A percentile compares a stretch with the other conserved stretches of the same genome.
phyloP scores from a whole-genome alignment of 306 rosid species.

The Potentilla sterilis region DNA sequence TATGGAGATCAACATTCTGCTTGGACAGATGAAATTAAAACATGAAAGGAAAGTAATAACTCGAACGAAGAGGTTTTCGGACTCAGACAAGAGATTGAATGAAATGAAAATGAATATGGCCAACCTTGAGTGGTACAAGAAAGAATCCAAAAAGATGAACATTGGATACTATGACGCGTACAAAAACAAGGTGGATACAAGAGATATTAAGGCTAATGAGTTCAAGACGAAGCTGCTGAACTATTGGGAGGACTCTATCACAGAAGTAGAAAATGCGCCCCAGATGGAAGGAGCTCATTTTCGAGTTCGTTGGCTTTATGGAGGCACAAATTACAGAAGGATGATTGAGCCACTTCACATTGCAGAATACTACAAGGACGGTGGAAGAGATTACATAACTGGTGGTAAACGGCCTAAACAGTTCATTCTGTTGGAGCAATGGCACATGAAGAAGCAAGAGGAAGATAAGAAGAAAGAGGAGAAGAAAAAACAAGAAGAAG shows the following conservation, averaged over 20 bases:
- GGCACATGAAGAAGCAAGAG: constrained; percentile 23
- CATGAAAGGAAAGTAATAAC: too few species aligned
- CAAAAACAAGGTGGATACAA: not conserved
- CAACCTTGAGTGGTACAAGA: constrained; percentile 61
- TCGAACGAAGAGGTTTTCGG: not conserved
- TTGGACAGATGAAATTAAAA: not conserved
- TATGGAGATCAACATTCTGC: not conserved
- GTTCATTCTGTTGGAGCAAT: constrained; percentile 37
- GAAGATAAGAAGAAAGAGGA: not conserved
- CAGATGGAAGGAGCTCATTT: constrained; percentile 33
- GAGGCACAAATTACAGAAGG: constrained; percentile 49
- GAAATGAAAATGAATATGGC: constrained; percentile 39
- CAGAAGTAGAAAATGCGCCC: constrained; percentile 44
- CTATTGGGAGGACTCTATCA: constrained; percentile 50
- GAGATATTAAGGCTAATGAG: constrained; percentile 14
- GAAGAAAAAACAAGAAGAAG: too few species aligned
- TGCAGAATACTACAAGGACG: constrained; percentile 37
- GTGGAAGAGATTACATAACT: constrained; percentile 7
- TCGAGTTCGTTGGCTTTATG: constrained; percentile 39
- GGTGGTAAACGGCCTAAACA: constrained; percentile 36
- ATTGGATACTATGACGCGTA: constrained; percentile 61
- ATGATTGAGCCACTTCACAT: constrained; percentile 66
- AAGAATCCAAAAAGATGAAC: not conserved
- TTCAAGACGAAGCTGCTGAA: constrained; percentile 23
- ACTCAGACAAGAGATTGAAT: constrained; percentile 34